phyloP scores from a whole-genome alignment of 164 flowering plant species.

The Protea cynaroides region DNA sequence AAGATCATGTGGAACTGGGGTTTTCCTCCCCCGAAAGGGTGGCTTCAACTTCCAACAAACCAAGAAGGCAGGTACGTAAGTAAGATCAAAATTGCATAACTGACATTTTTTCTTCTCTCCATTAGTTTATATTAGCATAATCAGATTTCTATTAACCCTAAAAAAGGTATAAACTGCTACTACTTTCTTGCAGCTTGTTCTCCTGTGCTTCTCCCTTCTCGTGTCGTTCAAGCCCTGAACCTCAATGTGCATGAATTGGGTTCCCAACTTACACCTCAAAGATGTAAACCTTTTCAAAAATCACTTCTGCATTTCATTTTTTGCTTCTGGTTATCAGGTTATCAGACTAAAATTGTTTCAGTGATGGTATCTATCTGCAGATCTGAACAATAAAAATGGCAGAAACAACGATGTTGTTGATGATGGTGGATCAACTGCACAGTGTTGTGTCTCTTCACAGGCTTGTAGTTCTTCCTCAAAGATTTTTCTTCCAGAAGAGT shows the following conservation, averaged over 20 bases:
- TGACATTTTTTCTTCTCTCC: too few relatives aligned
- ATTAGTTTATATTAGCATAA: too few relatives aligned
- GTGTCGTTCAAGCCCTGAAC: constrained; percentile 82
- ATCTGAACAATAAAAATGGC: constrained; percentile 14
- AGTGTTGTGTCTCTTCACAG: constrained; percentile 11
- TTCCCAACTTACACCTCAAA: constrained; percentile 32
- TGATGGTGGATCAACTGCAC: too few relatives aligned
- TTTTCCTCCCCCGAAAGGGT: constrained; percentile 59
- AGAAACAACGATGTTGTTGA: constrained; percentile 6
- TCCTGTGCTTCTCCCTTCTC: constrained; percentile 66
- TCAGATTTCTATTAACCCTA: too few relatives aligned
- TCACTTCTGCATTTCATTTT: too few relatives aligned
- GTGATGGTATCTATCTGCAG: constrained; percentile 26
- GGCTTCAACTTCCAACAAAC: constrained; percentile 31
- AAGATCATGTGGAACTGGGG: constrained; percentile 70
- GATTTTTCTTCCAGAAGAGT: constrained; percentile 76
- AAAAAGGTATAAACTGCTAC: too few relatives aligned
- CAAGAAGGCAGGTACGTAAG: constrained; percentile 75
- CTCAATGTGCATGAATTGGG: constrained; percentile 68
- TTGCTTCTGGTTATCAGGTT: too few relatives aligned
- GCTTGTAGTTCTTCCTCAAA: constrained; percentile 36
- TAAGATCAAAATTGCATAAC: too few relatives aligned
- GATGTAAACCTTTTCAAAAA: constrained; percentile 29
- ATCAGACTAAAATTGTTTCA: too few relatives aligned
- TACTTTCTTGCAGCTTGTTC: constrained; percentile 58